These are phyloP conservation scores for Trichoderma gamsii DNA, from an alignment of 495 filamentous ascomycete genomes.

Conservation along the genomic window DNA sequence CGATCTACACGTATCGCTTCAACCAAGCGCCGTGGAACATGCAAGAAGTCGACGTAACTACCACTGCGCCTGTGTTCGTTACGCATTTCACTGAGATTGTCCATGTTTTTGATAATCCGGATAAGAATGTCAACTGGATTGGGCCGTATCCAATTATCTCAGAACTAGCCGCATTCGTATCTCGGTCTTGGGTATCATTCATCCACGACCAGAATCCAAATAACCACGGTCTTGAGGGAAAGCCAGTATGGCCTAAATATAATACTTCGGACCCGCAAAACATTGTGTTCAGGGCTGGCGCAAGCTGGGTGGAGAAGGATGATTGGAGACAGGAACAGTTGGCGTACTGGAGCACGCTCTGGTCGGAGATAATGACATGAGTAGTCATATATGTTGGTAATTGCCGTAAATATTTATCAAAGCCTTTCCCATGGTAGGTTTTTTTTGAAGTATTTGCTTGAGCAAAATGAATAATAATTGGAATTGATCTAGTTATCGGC, in stretches of 20 bases:
- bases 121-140: conserved; percentile 21
- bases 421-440: no score
- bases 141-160: conserved; percentile 33
- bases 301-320: conserved; percentile 20
- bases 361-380: conserved; percentile 18
- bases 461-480: no score
- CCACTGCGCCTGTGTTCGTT: conserved; percentile 25
- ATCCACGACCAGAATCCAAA: conserved; percentile 48
- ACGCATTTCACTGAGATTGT: conserved; percentile 52
- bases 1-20: conserved; percentile 21
- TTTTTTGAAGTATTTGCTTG: no score
- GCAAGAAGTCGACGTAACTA: conserved; percentile 19
- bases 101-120: conserved; percentile 52
- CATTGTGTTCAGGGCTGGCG: conserved; percentile 22
- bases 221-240: conserved; percentile 18
- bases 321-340: conserved; percentile 20
- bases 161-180: conserved; percentile 45
- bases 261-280: conserved; percentile 15
- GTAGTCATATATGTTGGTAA: background rate
- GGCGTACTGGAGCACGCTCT: conserved; percentile 20
- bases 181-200: conserved; percentile 48
- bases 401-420: no score
- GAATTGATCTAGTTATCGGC: no score
- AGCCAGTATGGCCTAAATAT: conserved; percentile 17
- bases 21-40: conserved; percentile 24